These are phyloP conservation scores for Fomitopsis palustris DNA, from an alignment of 1,284 basidiomycete species.

Conservation along the genomic window DNA sequence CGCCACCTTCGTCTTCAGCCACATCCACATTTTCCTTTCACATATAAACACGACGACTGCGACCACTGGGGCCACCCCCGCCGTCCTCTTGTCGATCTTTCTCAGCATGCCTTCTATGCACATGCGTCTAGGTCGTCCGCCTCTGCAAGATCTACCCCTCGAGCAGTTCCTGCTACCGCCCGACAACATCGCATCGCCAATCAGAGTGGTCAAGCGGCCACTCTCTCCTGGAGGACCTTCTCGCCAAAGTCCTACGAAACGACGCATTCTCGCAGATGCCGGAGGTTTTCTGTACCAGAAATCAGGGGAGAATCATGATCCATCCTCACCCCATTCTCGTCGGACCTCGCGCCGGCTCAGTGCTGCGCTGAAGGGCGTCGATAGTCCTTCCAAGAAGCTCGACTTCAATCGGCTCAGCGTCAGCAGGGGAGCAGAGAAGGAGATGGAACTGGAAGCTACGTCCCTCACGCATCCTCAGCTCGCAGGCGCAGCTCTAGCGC, in stretches of 20 bases:
- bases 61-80: background rate
- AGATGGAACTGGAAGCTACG: background rate
- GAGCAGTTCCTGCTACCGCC: conserved; percentile 39
- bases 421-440: background rate
- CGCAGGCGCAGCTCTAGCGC: background rate
- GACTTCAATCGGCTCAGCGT: conserved; percentile 38
- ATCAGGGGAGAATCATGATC: conserved; percentile 14
- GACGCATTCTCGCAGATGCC: conserved; percentile 60
- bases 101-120: background rate
- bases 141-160: conserved; percentile 57
- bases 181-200: conserved; percentile 22
- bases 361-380: conserved; percentile 30
- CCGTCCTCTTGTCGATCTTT: background rate
- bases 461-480: background rate
- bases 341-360: conserved; percentile 15
- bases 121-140: conserved; percentile 15
- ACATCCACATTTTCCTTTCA: background rate
- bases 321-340: background rate
- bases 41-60: background rate
- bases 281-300: conserved; percentile 42
- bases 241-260: conserved; percentile 60
- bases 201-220: conserved; percentile 41
- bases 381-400: conserved; percentile 44
- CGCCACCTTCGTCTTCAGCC: background rate
- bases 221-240: conserved; percentile 47